Percentiles rank a stretch among this genome's conserved stretches.
phyloP scores from a whole-genome alignment of 1,284 basidiomycete species.

The Cutaneotrichosporon sp. region DNA sequence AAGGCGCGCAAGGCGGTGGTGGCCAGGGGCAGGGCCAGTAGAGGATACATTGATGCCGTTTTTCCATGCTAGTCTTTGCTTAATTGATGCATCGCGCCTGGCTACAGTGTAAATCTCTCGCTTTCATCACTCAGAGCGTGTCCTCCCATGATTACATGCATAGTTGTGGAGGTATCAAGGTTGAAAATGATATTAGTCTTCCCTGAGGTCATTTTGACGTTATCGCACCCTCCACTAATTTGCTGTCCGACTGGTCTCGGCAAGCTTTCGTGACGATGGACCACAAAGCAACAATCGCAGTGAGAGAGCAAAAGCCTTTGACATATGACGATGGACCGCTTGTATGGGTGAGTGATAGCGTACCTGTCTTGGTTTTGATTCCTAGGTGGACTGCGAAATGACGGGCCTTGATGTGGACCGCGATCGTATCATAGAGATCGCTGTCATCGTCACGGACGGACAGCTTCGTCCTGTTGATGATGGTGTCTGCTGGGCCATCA shows the following conservation, averaged over 20 bases:
- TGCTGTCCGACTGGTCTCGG: background rate
- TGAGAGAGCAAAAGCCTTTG: conserved; percentile 15
- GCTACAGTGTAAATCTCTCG: too few species aligned
- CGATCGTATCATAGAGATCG: conserved; percentile 53
- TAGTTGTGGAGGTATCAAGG: background rate
- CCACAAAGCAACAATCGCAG: too few species aligned
- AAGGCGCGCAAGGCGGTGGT: conserved; percentile 19
- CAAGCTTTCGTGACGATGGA: too few species aligned
- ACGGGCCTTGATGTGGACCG: conserved; percentile 48
- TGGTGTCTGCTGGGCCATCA: conserved; percentile 52
- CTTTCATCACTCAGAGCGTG: too few species aligned
- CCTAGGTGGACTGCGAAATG: conserved; percentile 52
- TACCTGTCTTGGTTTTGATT: background rate
- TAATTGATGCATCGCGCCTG: background rate
- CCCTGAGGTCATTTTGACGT: too few species aligned
- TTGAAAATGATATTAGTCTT: too few species aligned
- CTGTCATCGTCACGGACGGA: conserved; percentile 53
- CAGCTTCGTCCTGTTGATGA: conserved; percentile 51
- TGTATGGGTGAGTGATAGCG: conserved; percentile 45
- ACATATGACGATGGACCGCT: conserved; percentile 46
- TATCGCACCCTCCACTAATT: too few species aligned
- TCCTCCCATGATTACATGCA: too few species aligned
- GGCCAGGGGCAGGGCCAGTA: background rate
- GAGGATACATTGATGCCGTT: too few species aligned
- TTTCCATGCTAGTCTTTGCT: conserved; percentile 50